Evolutionary conservation across 352 stramenopile species (phyloP), one percentile per base, ranked within the genome.

Genomic region (Phytopythium aichiense): DNA sequence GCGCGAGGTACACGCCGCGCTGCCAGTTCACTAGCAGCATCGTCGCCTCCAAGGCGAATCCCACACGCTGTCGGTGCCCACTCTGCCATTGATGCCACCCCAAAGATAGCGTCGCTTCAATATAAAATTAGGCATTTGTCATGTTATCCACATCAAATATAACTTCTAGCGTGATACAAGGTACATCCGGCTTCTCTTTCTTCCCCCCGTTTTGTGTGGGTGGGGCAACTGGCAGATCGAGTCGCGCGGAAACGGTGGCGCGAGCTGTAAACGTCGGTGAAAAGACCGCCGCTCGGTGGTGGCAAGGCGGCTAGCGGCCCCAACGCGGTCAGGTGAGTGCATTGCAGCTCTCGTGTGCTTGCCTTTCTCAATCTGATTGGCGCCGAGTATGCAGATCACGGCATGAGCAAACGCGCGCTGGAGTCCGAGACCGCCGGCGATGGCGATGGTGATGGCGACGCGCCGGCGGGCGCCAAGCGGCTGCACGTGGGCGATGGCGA

Each of bases 1-100:
- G 63, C 18, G 40, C 64, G 22, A 90, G 76, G 59, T 91, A 93
- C 40, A 69, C 64, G 12, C 61, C 64, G 1, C 79, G 79, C 33
- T 80, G 37, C 54, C 66, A 76, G 54, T 76, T 76, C 55, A 83
- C 15, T 18, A 76, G 35, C 18, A 69, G 59, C 59, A 50, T 65
- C 13, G 55, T 56, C 18, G 18, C 38, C 15, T 55, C 58, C 54
- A 20, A 45, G 28, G 18, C 28, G 30, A 11, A n/a, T 3, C 5
- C n/a, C 45, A 30, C 43, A 18, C 42, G n/a, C 18, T 8, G 18
- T 7, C 23, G 12, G 7, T 20, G 12, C 20, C 4, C 4, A 43
- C 37, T 43, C 37, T 1, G 33, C 7, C 11, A 7, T 40, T 40
- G 35, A 40, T 40, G 35, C 49, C 13, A 4, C 20, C 38, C 46